phyloP scores from a whole-genome alignment of 768 basidiomycete species.

The Mycena venus region DNA sequence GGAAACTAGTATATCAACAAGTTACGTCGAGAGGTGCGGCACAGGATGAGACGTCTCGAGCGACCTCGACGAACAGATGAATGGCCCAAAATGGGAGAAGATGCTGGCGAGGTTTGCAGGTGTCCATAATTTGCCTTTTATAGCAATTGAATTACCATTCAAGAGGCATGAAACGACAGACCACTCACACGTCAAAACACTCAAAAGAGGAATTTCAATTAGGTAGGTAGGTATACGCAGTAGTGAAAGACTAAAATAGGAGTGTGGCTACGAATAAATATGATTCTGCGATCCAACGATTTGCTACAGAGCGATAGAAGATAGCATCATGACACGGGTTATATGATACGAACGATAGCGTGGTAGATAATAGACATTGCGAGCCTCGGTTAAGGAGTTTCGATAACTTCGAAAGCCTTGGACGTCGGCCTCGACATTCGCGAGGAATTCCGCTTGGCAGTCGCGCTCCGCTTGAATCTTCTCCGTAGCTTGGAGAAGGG shows the following conservation, averaged over 20 bases:
- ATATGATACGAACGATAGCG: background rate
- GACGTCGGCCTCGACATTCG: conserved; percentile 6
- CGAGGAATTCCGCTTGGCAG: background rate
- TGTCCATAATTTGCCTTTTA: no score
- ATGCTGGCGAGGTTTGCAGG: no score
- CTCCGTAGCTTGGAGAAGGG: background rate
- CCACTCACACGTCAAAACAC: no score
- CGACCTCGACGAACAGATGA: no score
- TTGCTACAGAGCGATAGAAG: background rate
- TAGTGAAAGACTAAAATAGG: no score
- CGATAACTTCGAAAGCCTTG: background rate
- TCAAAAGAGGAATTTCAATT: no score
- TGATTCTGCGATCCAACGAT: background rate
- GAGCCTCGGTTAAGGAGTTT: background rate
- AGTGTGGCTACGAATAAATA: background rate
- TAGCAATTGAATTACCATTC: no score
- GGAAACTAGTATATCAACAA: background rate
- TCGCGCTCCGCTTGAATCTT: background rate
- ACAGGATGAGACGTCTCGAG: no score
- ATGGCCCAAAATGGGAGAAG: no score
- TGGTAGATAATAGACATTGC: background rate
- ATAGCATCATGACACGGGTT: background rate
- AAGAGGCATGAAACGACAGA: no score
- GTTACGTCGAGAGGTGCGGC: no score
- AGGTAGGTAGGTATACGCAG: no score